These are phyloP conservation scores for Leccinum longicurvipes DNA, from an alignment of 768 basidiomycete species.

Conservation along the genomic window DNA sequence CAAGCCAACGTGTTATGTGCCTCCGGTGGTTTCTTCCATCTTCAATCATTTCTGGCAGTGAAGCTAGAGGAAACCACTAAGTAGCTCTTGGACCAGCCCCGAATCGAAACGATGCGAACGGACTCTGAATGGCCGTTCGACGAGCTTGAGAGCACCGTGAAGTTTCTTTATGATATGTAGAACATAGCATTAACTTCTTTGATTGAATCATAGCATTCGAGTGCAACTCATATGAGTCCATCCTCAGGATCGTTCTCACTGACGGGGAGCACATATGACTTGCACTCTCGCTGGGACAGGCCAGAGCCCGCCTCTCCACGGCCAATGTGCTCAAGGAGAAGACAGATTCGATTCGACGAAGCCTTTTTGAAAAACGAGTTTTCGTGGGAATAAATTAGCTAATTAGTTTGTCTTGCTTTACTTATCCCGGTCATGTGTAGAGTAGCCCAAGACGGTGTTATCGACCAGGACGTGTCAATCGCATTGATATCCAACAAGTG, in stretches of 20 bases:
- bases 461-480: background rate
- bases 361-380: no score
- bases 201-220: background rate
- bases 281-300: background rate
- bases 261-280: no score
- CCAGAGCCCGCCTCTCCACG: background rate
- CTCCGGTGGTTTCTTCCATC: no score
- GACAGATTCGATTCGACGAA: background rate
- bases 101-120: background rate
- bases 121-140: background rate
- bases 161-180: no score
- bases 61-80: background rate
- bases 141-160: background rate
- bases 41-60: background rate
- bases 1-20: background rate
- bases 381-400: no score
- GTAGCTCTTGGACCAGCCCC: background rate
- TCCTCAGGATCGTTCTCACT: no score
- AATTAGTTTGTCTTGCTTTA: no score
- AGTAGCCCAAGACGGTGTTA: background rate
- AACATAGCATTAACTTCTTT: background rate
- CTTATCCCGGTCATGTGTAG: no score
- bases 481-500: background rate
- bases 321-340: background rate
- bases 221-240: background rate